Evolutionary conservation across 1,284 basidiomycete species (phyloP).

Genomic region (Rhodofomes roseus): DNA sequence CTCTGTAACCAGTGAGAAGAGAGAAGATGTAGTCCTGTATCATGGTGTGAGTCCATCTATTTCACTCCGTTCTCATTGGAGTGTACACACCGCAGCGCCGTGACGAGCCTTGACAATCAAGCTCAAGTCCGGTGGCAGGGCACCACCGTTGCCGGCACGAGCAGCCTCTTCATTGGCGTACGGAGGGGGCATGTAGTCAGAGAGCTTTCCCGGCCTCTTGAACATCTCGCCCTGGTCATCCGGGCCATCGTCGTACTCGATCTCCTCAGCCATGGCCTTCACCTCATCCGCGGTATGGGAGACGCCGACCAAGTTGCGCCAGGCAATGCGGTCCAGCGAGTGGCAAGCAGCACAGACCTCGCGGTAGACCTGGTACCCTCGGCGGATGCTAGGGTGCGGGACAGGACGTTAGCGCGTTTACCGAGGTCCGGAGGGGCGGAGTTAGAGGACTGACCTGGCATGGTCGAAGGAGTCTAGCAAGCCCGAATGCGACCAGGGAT

Average conservation of each 20-base stretch:
- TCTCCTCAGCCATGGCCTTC: slow-evolving; percentile 91
- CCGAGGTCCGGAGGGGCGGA: slow-evolving; percentile 6
- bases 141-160: slow-evolving; percentile 91
- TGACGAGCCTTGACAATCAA: slow-evolving; percentile 99
- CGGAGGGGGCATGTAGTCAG: slow-evolving; percentile 94
- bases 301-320: slow-evolving; percentile 98
- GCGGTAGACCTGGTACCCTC: slow-evolving; percentile 98
- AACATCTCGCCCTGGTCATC: slow-evolving; percentile 98
- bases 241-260: slow-evolving; percentile 97
- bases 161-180: slow-evolving; percentile 99
- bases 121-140: slow-evolving; percentile 95
- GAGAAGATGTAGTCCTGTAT: slow-evolving; percentile 93
- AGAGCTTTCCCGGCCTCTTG: slow-evolving; percentile 93
- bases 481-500: slow-evolving; percentile 93
- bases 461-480: slow-evolving; percentile 93
- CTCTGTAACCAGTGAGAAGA: slow-evolving; percentile 95
- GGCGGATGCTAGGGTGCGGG: slow-evolving; percentile 71
- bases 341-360: slow-evolving; percentile 99
- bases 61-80: neutral
- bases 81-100: slow-evolving; percentile 78
- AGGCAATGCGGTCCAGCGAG: slow-evolving; percentile 98
- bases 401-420: slow-evolving; percentile 8
- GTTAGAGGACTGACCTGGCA: slow-evolving; percentile 54
- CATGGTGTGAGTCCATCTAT: slow-evolving; percentile 3
- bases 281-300: slow-evolving; percentile 94